These are phyloP conservation scores for Pseudoneurospora amorphoporcata DNA, from an alignment of 495 filamentous ascomycete genomes.

Conservation along the genomic window DNA sequence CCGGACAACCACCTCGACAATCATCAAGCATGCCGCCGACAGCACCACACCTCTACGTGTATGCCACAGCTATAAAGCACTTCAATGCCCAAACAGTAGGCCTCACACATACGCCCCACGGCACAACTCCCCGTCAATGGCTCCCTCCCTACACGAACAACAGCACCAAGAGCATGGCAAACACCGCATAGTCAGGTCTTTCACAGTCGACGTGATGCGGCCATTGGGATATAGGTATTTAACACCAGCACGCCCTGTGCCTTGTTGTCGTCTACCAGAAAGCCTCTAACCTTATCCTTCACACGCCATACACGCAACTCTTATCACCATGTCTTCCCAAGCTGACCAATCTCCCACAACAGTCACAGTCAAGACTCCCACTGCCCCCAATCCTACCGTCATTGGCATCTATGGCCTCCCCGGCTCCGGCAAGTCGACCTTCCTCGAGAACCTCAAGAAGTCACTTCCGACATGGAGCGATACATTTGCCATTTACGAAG, in stretches of 20 bases:
- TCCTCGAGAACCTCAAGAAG: constrained; percentile 35
- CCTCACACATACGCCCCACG: background rate
- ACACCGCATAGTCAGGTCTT: background rate
- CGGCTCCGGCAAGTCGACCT: constrained; percentile 48
- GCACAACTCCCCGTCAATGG: background rate
- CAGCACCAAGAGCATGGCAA: background rate
- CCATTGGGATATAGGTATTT: background rate
- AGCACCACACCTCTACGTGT: background rate
- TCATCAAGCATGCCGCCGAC: background rate
- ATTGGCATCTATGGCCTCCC: constrained; percentile 53
- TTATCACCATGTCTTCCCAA: background rate
- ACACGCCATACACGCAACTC: background rate
- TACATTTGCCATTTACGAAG: constrained; percentile 43
- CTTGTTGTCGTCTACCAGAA: background rate
- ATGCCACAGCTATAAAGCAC: background rate
- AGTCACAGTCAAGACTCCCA: background rate
- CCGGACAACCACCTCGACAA: background rate
- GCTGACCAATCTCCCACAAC: background rate
- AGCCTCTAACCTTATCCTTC: background rate
- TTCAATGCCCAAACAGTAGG: background rate
- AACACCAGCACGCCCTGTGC: background rate
- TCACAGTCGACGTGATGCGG: background rate
- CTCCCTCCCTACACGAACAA: background rate
- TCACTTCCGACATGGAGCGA: constrained; percentile 19
- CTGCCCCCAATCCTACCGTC: constrained; percentile 26